Base-by-base conservation (phyloP, 805 yeast species). In the Pichia deserticola region DNA sequence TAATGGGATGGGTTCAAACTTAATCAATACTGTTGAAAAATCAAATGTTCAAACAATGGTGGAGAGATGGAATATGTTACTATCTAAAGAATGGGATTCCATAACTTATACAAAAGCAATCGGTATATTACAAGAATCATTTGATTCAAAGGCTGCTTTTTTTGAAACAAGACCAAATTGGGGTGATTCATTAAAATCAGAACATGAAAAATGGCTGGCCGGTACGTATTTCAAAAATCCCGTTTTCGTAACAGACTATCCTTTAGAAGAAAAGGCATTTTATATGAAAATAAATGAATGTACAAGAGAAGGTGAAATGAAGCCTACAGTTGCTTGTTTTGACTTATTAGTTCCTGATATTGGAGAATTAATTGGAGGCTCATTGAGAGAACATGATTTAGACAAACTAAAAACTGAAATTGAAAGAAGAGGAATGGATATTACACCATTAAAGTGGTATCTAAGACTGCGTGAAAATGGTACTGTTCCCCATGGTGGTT, bases 291-390 rank as follows among this genome's bases (percentile, higher is more conserved):
- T 66, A 30, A 77, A 80, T 47, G 45, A 32, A 3, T 10, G 9
- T n/a, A 73, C 69, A 47, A 57, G 60, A 0, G 62, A 66, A 0
- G 62, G 66, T 6, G 50, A 46, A 9, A 34, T 47, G 11, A 87
- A 47, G 10, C 40, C 47, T 28, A 89, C 96, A 0, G 97, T 88
- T 3, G 95, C 86, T 0, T 90, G 98, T 60, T 93, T 81, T 61
- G 99, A 93, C 62, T 72, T 93, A 44, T 67, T 93, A 5, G 78
- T 92, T 20, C 99, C 99, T 0, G 92, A 84, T 20, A 76, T 93
- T 50, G 99, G 98, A 28, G 99, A 93, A 64, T 70, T 93, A 13
- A 82, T 88, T 7, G 99, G 99, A 3, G 99, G 99, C 0, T 89
- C 97, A 0, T 57, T 93, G 52, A 86, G 99, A 66, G 96, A 92